These are phyloP conservation scores for Dendrobium chrysotoxum DNA, from an alignment of 106 monocot species.

Conservation along the genomic window DNA sequence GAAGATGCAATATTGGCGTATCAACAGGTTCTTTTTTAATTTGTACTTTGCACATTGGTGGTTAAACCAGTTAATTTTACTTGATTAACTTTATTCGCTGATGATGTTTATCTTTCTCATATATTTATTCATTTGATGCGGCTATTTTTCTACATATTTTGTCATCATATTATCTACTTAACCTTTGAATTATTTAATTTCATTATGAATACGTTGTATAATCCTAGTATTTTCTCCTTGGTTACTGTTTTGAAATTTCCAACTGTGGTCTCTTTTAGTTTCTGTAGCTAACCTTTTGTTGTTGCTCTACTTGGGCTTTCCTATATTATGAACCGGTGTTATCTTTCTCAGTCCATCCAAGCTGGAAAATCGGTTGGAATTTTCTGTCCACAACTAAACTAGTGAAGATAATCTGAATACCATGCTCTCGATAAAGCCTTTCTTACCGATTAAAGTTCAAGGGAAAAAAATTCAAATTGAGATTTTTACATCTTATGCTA, in stretches of 20 bases:
- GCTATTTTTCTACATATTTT: neutral
- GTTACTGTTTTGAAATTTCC: neutral
- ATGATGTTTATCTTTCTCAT: neutral
- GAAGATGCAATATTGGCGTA: conserved; percentile 92
- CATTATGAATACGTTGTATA: neutral
- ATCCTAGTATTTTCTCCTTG: neutral
- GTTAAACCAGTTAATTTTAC: neutral
- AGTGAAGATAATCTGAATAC: neutral
- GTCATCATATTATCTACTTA: neutral
- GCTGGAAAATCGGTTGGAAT: neutral
- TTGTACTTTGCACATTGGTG: neutral
- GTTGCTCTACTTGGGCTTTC: neutral
- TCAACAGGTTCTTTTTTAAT: conserved; percentile 57
- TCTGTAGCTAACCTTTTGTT: neutral
- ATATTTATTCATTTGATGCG: neutral
- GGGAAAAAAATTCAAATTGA: neutral
- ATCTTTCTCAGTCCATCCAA: neutral
- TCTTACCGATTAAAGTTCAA: neutral
- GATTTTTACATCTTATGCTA: neutral
- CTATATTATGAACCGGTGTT: neutral
- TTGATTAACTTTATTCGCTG: neutral
- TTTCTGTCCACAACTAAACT: neutral
- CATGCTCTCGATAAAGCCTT: neutral
- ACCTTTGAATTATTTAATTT: neutral
- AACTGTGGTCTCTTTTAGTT: neutral